Base-by-base conservation (phyloP, 179 eudicot genomes). In the Dionaea muscipula region DNA sequence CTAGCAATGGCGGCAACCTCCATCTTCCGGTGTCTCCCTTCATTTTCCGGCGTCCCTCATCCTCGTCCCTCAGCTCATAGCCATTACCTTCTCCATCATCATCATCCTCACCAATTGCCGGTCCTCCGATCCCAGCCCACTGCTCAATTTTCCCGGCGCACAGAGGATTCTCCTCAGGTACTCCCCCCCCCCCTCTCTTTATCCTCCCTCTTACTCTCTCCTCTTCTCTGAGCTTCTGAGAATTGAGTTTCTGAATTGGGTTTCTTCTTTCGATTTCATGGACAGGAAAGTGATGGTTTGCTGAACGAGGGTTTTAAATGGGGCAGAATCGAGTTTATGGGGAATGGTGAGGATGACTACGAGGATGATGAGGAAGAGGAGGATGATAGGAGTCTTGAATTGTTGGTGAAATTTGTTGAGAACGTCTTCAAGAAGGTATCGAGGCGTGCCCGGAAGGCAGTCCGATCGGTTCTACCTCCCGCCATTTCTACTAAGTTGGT, bases 331-430 rank as follows among this genome's bases (percentile, higher is more conserved):
- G 68, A 65, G 35, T 68, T 54, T 20, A 76, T 40, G 13, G 72
- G 56, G 10, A 31, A 11, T 31, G 35, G 35, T 6, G 81, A 65
- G 0, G 85, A 78, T 0, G 84, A 82, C 0, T 85, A 78, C 0
- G 88, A 75, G 0, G 82, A 79, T 0, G 89, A 82, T 0, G 84
- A 83, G 0, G 93, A 82, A 0, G 94, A 84, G 19, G 93, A 84
- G 16, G 87, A 83, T 44, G 95, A 86, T 63, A 75, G 97, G 61
- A 89, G 97, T 54, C 71, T 89, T 66, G 95, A 89, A 70, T 81
- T 89, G 64, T 57, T 89, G 61, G 70, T 83, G 68, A 83, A 72
- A 74, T 89, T 89, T 70, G 88, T 83, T 2, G 76, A 83, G 71
- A 89, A 81, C 55, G 71, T 89, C 4, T 85, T 85, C 61, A 75